Conservation (phyloP, 768 basidiomycete genomes). For the Harrya chromipes region DNA sequence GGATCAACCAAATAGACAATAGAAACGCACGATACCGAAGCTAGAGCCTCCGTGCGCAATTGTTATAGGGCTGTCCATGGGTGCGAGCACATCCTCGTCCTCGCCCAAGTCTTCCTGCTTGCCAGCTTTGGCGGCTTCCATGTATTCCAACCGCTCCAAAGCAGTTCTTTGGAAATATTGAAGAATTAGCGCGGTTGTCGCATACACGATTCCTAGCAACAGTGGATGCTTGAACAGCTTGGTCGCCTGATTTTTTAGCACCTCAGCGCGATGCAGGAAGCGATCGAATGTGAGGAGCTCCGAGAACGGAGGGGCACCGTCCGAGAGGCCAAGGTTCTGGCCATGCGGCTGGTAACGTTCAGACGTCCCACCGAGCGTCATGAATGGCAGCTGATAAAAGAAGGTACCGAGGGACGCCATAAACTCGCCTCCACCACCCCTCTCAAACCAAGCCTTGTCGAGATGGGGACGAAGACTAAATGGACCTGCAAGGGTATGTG, state of each 20-base stretch:
- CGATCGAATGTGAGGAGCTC: slow-evolving; percentile 41
- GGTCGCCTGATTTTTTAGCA: slow-evolving; percentile 36
- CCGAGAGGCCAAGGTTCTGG: background rate
- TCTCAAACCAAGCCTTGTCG: slow-evolving; percentile 41
- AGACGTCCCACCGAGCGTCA: slow-evolving; percentile 35
- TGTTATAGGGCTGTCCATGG: background rate
- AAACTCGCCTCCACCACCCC: too few relatives aligned
- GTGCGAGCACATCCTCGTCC: background rate
- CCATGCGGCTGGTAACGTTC: background rate
- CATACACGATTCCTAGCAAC: slow-evolving; percentile 39
- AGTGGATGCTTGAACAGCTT: slow-evolving; percentile 40
- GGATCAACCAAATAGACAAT: background rate
- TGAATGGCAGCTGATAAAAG: too few relatives aligned
- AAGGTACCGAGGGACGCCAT: too few relatives aligned
- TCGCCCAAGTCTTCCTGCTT: background rate
- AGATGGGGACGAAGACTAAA: slow-evolving; percentile 50
- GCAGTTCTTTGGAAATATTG: slow-evolving; percentile 8
- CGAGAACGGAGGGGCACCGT: slow-evolving; percentile 35
- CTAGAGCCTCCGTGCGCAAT: slow-evolving; percentile 6
- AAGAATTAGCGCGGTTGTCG: slow-evolving; percentile 4
- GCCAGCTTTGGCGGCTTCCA: background rate
- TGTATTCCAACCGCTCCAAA: slow-evolving; percentile 22
- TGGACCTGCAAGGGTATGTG: slow-evolving; percentile 48
- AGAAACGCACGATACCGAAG: slow-evolving; percentile 24
- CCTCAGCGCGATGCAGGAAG: slow-evolving; percentile 41